phyloP scores from a whole-genome alignment of 106 monocot genomes.

The Hemerocallis citrina region DNA sequence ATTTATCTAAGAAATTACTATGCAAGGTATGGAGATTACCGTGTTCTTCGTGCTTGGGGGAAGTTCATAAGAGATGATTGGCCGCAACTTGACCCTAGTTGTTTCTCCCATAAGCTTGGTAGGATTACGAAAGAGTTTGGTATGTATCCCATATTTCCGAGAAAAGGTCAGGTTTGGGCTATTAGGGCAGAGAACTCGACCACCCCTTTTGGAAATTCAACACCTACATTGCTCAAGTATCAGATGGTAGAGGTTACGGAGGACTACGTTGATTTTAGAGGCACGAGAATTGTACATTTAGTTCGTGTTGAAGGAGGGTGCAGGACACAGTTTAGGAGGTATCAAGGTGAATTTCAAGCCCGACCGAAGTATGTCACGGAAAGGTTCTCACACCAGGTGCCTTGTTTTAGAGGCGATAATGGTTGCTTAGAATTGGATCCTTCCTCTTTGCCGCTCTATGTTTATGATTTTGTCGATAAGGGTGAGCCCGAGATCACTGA shows the following conservation, averaged over 20 bases:
- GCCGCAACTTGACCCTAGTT: background rate
- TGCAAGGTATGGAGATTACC: background rate
- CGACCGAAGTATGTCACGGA: background rate
- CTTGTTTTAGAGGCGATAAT: constrained; percentile 3
- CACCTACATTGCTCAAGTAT: constrained; percentile 5
- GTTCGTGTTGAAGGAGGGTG: constrained; percentile 1
- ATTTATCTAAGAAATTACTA: constrained; percentile 4
- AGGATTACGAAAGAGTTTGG: background rate
- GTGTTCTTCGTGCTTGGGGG: constrained; percentile 10
- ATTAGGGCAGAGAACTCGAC: background rate
- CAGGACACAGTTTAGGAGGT: background rate
- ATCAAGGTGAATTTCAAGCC: background rate
- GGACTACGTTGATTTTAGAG: background rate
- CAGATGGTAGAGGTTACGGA: constrained; percentile 10
- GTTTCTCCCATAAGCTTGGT: constrained; percentile 1
- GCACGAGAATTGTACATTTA: background rate
- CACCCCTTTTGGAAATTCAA: background rate
- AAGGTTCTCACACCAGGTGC: constrained; percentile 9
- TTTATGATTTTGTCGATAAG: background rate
- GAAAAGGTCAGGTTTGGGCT: constrained; percentile 10
- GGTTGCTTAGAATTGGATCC: constrained; percentile 2
- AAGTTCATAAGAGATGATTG: background rate
- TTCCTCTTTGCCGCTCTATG: background rate
- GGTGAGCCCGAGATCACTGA: constrained; percentile 1
- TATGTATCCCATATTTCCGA: constrained; percentile 4